phyloP scores from a whole-genome alignment of 1,284 basidiomycete species.

The Trametes pubescens region DNA sequence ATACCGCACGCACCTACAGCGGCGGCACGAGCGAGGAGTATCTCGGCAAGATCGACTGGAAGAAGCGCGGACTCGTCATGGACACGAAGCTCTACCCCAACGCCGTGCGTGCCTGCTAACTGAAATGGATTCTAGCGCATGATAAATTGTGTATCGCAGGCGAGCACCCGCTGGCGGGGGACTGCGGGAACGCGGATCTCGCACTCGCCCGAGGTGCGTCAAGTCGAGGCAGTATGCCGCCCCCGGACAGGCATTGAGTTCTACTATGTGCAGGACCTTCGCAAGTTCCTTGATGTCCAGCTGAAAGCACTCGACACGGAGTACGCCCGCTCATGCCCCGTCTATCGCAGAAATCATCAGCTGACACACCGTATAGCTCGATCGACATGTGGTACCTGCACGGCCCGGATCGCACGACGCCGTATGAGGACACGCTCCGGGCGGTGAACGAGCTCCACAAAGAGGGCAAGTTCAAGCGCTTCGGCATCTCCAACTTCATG shows the following conservation, averaged over 20 bases:
- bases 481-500: conserved; percentile 63
- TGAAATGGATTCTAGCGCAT: neutral
- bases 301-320: conserved; percentile 56
- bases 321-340: conserved; percentile 40
- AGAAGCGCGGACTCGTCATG: conserved; percentile 55
- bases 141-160: neutral
- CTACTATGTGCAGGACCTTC: conserved; percentile 42
- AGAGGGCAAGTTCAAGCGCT: conserved; percentile 51
- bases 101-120: conserved; percentile 16
- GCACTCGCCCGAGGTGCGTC: neutral
- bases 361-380: conserved; percentile 14
- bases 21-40: conserved; percentile 59
- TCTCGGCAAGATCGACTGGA: conserved; percentile 48
- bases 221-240: neutral
- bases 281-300: conserved; percentile 53
- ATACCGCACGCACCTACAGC: conserved; percentile 58
- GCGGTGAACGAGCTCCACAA: conserved; percentile 59
- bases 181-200: neutral
- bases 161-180: neutral
- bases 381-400: conserved; percentile 64
- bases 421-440: conserved; percentile 56
- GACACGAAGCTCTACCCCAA: conserved; percentile 48
- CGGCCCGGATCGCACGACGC: conserved; percentile 57
- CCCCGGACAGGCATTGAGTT: neutral
- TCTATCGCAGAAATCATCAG: neutral